A percentile compares a stretch with the other conserved stretches of the same genome.
Evolutionary conservation across 768 basidiomycete species (phyloP).

Genomic region (Mrakia gelida): DNA sequence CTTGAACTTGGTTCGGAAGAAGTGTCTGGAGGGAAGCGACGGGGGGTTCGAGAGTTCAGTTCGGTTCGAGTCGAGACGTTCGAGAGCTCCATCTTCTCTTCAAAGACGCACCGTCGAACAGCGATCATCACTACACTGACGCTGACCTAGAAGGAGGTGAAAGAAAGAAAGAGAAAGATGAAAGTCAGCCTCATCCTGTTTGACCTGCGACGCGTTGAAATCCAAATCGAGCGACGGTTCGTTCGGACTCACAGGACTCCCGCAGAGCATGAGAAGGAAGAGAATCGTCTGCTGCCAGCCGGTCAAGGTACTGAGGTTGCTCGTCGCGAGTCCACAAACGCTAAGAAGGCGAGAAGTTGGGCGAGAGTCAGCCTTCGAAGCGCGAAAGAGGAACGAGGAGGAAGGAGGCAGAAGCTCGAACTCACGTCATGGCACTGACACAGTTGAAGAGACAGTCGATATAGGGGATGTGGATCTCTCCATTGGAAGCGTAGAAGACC

Average conservation of each 20-base stretch:
- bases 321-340: slow-evolving; percentile 51
- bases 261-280: slow-evolving; percentile 65
- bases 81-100: neutral
- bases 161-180: neutral
- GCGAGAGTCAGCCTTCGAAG: neutral
- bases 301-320: slow-evolving; percentile 44
- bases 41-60: slow-evolving; percentile 7
- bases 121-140: slow-evolving; percentile 82
- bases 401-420: neutral
- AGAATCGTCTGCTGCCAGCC: slow-evolving; percentile 44
- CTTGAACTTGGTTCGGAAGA: slow-evolving; percentile 66
- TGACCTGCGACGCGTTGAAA: slow-evolving; percentile 4
- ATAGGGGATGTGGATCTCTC: slow-evolving; percentile 41
- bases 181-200: slow-evolving; percentile 4
- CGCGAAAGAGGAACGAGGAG: neutral
- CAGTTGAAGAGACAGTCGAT: slow-evolving; percentile 50
- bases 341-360: slow-evolving; percentile 34
- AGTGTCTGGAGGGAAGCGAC: slow-evolving; percentile 50
- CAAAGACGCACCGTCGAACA: slow-evolving; percentile 51
- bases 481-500: slow-evolving; percentile 30
- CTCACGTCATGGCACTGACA: slow-evolving; percentile 63
- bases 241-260: slow-evolving; percentile 34
- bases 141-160: slow-evolving; percentile 51
- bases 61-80: neutral
- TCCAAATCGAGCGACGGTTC: slow-evolving; percentile 1